These are phyloP conservation scores for Chenopodium suecicum DNA, from an alignment of 148 eudicot species.

Conservation along the genomic window DNA sequence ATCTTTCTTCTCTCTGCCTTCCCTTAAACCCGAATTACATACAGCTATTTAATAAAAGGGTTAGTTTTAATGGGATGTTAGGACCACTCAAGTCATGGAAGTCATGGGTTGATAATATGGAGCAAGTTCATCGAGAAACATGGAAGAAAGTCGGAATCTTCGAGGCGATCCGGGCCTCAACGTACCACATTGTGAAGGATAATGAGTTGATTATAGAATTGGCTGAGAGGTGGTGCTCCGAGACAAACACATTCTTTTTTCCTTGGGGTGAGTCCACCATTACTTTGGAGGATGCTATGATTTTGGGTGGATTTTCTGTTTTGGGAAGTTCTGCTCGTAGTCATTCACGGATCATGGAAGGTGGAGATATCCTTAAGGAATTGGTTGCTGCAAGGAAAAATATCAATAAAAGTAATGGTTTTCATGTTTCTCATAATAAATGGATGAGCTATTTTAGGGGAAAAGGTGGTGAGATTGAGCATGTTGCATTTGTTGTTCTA, in stretches of 20 bases:
- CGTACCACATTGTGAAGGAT: constrained; percentile 19
- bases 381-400: neutral
- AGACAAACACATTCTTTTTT: constrained; percentile 31
- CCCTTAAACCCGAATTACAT: too few species aligned
- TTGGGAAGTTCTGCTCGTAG: constrained; percentile 3
- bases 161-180: constrained; percentile 22
- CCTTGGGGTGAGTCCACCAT: constrained; percentile 38
- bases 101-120: constrained; percentile 18
- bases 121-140: neutral
- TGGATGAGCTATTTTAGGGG: constrained; percentile 34
- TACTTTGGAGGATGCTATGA: constrained; percentile 40
- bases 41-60: too few species aligned
- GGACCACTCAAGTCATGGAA: constrained; percentile 12
- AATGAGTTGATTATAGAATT: constrained; percentile 25
- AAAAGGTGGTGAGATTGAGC: constrained; percentile 27
- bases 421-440: too few species aligned
- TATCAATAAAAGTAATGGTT: too few species aligned
- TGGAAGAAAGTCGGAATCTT: constrained; percentile 29
- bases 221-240: constrained; percentile 34
- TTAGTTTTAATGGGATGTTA: too few species aligned
- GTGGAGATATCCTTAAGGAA: neutral
- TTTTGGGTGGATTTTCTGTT: constrained; percentile 35
- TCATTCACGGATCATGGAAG: neutral
- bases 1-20: too few species aligned
- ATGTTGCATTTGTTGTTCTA: constrained; percentile 32